Percentiles rank a stretch among this genome's conserved stretches.
These are phyloP conservation scores for Tinospora cordifolia DNA, from an alignment of 164 flowering plant species.

Conservation along the genomic window DNA sequence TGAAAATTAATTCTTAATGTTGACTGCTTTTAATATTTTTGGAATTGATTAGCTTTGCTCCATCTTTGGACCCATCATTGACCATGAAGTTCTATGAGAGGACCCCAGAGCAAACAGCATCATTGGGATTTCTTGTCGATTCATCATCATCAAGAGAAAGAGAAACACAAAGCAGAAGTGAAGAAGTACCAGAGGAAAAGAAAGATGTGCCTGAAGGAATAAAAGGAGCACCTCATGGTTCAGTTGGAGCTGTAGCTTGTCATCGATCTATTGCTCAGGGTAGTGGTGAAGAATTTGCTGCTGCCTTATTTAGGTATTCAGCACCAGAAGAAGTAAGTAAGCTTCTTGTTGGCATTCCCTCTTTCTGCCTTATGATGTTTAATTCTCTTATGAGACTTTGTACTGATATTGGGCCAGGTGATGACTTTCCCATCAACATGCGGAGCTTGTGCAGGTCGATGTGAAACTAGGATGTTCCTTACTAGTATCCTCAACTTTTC, in stretches of 20 bases:
- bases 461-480: conserved; percentile 87
- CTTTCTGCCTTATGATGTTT: neutral
- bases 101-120: conserved; percentile 75
- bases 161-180: conserved; percentile 16
- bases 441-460: conserved; percentile 63
- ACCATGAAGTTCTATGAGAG: conserved; percentile 76
- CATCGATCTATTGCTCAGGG: conserved; percentile 81
- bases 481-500: conserved; percentile 69
- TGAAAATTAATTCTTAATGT: neutral
- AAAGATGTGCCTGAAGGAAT: conserved; percentile 15
- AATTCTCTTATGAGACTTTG: neutral
- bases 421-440: conserved; percentile 97
- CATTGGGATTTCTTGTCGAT: conserved; percentile 61
- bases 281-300: conserved; percentile 67
- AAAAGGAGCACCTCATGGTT: conserved; percentile 52
- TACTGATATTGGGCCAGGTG: conserved; percentile 48
- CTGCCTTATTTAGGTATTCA: conserved; percentile 67
- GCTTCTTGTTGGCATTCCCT: neutral
- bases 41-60: conserved; percentile 52
- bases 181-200: conserved; percentile 21
- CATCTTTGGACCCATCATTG: conserved; percentile 73
- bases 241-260: conserved; percentile 70
- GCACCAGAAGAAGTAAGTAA: conserved; percentile 87
- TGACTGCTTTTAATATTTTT: conserved; percentile 4
- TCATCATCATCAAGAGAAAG: conserved; percentile 32